Percentiles rank a stretch among this genome's conserved stretches.
phyloP scores from a whole-genome alignment of 345 rosid genomes.

The Gossypium australe region DNA sequence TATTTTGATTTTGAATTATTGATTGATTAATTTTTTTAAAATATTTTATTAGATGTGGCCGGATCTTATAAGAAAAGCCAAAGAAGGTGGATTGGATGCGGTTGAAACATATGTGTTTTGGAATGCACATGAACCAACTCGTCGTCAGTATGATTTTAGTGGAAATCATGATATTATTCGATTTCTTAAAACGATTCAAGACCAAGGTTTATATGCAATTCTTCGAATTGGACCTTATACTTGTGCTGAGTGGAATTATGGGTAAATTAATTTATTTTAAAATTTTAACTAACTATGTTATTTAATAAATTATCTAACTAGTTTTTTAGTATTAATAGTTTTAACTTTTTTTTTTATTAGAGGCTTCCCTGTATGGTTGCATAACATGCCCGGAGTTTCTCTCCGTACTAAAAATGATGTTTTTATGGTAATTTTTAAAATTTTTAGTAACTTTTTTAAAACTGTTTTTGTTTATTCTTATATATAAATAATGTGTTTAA shows the following conservation, averaged over 20 bases:
- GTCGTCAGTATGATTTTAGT: slow-evolving; percentile 34
- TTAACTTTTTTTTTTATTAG: slow-evolving; percentile 12
- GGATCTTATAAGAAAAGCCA: slow-evolving; percentile 29
- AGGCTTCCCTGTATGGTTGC: slow-evolving; percentile 70
- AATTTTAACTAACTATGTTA: neutral
- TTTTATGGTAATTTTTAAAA: slow-evolving; percentile 36
- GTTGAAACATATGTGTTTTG: slow-evolving; percentile 72
- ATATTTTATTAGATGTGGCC: slow-evolving; percentile 34
- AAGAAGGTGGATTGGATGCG: slow-evolving; percentile 55
- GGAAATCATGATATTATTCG: too few relatives aligned
- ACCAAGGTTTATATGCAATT: slow-evolving; percentile 30
- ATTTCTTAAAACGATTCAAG: slow-evolving; percentile 21
- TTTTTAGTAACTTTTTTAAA: neutral
- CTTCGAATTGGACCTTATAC: slow-evolving; percentile 47
- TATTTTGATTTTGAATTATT: neutral
- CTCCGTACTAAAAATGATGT: slow-evolving; percentile 45
- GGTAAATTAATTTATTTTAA: too few relatives aligned
- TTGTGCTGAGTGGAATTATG: too few relatives aligned
- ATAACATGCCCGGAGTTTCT: slow-evolving; percentile 36
- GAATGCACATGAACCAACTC: slow-evolving; percentile 52
- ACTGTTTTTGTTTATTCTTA: neutral
- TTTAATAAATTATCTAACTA: too few relatives aligned
- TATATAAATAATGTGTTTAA: neutral
- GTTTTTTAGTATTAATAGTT: neutral
- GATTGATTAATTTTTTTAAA: neutral